Conservation (phyloP, 192 early-diverging fungal species). For the Umbelopsis ramanniana region DNA sequence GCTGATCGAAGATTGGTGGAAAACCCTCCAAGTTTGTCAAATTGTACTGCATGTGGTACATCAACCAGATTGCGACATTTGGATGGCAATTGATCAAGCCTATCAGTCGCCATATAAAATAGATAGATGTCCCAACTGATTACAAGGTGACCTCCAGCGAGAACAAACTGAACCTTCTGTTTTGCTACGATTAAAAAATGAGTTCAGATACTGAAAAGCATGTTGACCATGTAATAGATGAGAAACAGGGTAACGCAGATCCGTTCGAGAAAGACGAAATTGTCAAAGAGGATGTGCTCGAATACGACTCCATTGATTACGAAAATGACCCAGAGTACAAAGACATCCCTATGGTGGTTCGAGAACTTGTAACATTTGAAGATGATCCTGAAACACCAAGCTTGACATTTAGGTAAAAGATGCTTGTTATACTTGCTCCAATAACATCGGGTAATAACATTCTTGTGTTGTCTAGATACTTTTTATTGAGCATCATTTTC, state of each 20-base stretch:
- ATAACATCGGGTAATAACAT: background rate
- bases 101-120: background rate
- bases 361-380: slow-evolving; percentile 46
- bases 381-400: slow-evolving; percentile 46
- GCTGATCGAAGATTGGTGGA: background rate
- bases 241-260: background rate
- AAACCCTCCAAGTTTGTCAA: background rate
- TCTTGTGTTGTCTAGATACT: slow-evolving; percentile 27
- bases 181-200: background rate
- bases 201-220: slow-evolving; percentile 1
- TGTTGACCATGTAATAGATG: background rate
- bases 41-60: background rate
- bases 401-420: slow-evolving; percentile 44
- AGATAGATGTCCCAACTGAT: background rate
- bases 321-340: slow-evolving; percentile 14
- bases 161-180: background rate
- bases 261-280: background rate
- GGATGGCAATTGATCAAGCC: background rate
- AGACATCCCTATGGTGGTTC: slow-evolving; percentile 41
- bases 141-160: background rate
- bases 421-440: background rate
- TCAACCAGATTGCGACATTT: slow-evolving; percentile 11
- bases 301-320: background rate
- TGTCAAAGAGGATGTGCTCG: background rate
- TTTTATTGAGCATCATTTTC: slow-evolving; percentile 42